Percentiles rank a stretch among this genome's conserved stretches.
Conservation (phyloP, 2,329 filamentous ascomycete genomes). For the Talaromyces atroroseus region DNA sequence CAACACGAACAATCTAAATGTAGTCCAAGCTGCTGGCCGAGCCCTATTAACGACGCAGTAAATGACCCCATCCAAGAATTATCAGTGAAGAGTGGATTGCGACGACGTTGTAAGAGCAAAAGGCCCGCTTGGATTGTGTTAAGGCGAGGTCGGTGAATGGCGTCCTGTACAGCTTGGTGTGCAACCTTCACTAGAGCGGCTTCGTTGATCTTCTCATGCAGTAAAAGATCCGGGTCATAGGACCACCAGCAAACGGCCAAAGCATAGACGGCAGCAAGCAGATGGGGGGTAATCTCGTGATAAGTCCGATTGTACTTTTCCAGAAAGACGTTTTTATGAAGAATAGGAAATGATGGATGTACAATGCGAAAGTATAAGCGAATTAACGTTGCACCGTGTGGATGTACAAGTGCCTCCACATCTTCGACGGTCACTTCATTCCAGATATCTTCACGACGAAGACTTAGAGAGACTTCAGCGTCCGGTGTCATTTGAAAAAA, state of each 20-base stretch:
- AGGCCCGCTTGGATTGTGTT: slow-evolving; percentile 53
- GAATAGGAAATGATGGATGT: slow-evolving; percentile 74
- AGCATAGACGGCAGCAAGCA: slow-evolving; percentile 71
- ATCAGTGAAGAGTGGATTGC: slow-evolving; percentile 35
- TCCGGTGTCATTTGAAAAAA: slow-evolving; percentile 12
- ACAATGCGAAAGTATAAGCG: slow-evolving; percentile 77
- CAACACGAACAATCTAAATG: slow-evolving; percentile 58
- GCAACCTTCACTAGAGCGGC: slow-evolving; percentile 34
- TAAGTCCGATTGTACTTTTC: slow-evolving; percentile 71
- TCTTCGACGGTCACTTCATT: slow-evolving; percentile 10
- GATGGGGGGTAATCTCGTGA: slow-evolving; percentile 67
- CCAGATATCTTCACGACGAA: slow-evolving; percentile 1
- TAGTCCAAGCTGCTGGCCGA: slow-evolving; percentile 55
- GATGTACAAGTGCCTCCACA: slow-evolving; percentile 67
- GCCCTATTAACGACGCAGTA: slow-evolving; percentile 51
- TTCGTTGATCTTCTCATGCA: slow-evolving; percentile 19
- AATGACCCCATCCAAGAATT: slow-evolving; percentile 40
- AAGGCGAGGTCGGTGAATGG: slow-evolving; percentile 50
- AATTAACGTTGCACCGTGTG: slow-evolving; percentile 70
- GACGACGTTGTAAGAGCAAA: slow-evolving; percentile 43
- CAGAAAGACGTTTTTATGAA: slow-evolving; percentile 74
- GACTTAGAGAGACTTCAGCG: slow-evolving; percentile 4
- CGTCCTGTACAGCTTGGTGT: slow-evolving; percentile 42
- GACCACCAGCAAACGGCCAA: slow-evolving; percentile 81
- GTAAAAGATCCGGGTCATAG: slow-evolving; percentile 38